Evolutionary conservation across 306 rosid genomes (phyloP), one percentile per base, ranked within the genome.

Genomic region (Prunus dulcis): DNA sequence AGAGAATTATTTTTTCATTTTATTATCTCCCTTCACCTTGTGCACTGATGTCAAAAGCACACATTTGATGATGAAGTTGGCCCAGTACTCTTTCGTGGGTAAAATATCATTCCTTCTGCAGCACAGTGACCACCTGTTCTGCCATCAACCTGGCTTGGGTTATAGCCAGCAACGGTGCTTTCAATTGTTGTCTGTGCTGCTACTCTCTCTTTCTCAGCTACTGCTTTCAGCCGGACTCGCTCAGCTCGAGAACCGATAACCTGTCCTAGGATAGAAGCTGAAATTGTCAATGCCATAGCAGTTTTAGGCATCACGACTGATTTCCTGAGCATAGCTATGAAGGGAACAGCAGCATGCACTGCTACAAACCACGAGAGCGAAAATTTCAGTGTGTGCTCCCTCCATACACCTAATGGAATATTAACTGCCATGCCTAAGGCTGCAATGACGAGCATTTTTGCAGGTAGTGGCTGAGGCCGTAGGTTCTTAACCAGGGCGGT

Each of bases 401-500:
- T 93, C 98, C 98, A 93, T 80, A 85, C 84, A 56, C 98, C 96
- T 78, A 93, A 80, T 64, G 96, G 96, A 47, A 93, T 88, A 17
- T 93, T 93, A 49, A 68, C 87, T 12, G 91, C 94, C 97, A 93
- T 93, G 65, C 93, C 96, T 64, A 93, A 57, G 23, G 91, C 96
- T 5, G 94, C 96, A 79, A 90, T 89, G 32, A 73, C 92, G n/a
- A 93, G 90, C 91, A 93, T 79, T 87, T 93, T 93, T 34, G 86
- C 84, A 78, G 96, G 96, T 75, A 90, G 92, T 41, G 96, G 96
- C 80, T 90, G 97, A 8, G 96, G 97, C 5, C 93, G 94, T 82
- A 93, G 64, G 81, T 85, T 89, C 81, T 90, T 93, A 12, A 90
- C 94, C 20, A 90, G 76, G 30, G 92, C 84, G 1, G 97, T 93